Evolutionary conservation across 495 filamentous ascomycete species (phyloP).

Genomic region (Hamigera avellanea): DNA sequence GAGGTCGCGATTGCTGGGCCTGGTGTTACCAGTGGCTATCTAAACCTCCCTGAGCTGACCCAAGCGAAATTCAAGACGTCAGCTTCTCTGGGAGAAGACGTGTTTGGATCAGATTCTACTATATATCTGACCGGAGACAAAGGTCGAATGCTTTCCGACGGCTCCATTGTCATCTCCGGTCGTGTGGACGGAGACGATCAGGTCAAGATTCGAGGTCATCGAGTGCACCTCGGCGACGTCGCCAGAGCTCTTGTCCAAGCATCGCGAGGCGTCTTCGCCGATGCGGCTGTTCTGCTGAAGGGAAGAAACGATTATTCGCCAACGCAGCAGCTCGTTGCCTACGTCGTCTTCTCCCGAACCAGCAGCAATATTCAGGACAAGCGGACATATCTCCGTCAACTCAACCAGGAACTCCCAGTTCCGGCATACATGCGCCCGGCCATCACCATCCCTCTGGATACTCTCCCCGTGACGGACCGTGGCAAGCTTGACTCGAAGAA

Average conservation of each 20-base stretch:
- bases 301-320: slow-evolving; percentile 1
- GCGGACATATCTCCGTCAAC: neutral
- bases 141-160: slow-evolving; percentile 12
- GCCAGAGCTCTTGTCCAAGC: slow-evolving; percentile 18
- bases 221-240: slow-evolving; percentile 35
- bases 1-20: no score
- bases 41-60: slow-evolving; percentile 23
- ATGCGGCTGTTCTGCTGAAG: slow-evolving; percentile 19
- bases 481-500: slow-evolving; percentile 18
- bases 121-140: slow-evolving; percentile 11
- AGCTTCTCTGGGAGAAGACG: no score
- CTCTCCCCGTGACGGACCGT: slow-evolving; percentile 14
- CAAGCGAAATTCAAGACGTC: no score
- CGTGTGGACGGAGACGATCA: slow-evolving; percentile 25
- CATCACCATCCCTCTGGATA: slow-evolving; percentile 9
- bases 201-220: slow-evolving; percentile 35
- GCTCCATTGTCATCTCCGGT: slow-evolving; percentile 14
- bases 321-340: slow-evolving; percentile 16
- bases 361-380: neutral
- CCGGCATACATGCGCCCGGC: slow-evolving; percentile 22
- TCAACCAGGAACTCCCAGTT: slow-evolving; percentile 6
- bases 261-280: slow-evolving; percentile 7
- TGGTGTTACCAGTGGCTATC: slow-evolving; percentile 25
- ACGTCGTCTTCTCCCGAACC: slow-evolving; percentile 8
- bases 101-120: slow-evolving; percentile 10